These are phyloP conservation scores for Schizochytrium sp. DNA, from an alignment of 108 stramenopile genomes.

Conservation along the genomic window DNA sequence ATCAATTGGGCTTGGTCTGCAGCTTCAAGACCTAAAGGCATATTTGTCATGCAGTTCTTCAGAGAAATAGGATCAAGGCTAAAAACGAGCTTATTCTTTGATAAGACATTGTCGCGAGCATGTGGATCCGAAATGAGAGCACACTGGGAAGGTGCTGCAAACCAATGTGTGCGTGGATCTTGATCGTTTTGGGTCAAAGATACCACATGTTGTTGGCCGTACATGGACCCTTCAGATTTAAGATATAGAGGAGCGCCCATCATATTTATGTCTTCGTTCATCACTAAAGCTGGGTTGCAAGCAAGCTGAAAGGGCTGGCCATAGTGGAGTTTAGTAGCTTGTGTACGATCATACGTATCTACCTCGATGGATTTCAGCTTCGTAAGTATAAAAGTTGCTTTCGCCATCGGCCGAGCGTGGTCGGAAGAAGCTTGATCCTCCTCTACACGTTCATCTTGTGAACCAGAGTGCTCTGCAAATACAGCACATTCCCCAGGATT, in stretches of 20 bases:
- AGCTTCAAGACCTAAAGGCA: slow-evolving; percentile 9
- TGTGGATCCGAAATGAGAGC: not conserved
- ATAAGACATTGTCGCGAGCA: not conserved
- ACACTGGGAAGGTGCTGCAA: not conserved
- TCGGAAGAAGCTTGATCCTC: not conserved
- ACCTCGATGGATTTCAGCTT: not conserved
- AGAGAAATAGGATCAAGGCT: not conserved
- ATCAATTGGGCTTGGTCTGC: not conserved
- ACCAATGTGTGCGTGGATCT: slow-evolving; percentile 17
- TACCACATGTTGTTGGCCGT: not conserved
- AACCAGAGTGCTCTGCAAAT: not conserved
- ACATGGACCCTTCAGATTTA: slow-evolving; percentile 34
- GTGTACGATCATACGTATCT: not conserved
- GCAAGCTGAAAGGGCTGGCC: slow-evolving; percentile 9
- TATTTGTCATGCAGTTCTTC: slow-evolving; percentile 9
- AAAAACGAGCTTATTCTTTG: not conserved
- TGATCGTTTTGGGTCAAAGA: not conserved
- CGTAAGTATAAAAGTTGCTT: slow-evolving; percentile 11
- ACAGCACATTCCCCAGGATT: not conserved
- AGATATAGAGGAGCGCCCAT: not conserved
- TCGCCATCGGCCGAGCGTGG: slow-evolving; percentile 6
- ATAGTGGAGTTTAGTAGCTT: slow-evolving; percentile 4
- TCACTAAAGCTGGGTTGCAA: slow-evolving; percentile 14
- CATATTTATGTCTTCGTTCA: slow-evolving; percentile 20
- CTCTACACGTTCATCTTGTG: not conserved